Percentiles rank a stretch among this genome's conserved stretches.
Conservation (phyloP, 805 yeast species). For the Priceomyces melissophilus region DNA sequence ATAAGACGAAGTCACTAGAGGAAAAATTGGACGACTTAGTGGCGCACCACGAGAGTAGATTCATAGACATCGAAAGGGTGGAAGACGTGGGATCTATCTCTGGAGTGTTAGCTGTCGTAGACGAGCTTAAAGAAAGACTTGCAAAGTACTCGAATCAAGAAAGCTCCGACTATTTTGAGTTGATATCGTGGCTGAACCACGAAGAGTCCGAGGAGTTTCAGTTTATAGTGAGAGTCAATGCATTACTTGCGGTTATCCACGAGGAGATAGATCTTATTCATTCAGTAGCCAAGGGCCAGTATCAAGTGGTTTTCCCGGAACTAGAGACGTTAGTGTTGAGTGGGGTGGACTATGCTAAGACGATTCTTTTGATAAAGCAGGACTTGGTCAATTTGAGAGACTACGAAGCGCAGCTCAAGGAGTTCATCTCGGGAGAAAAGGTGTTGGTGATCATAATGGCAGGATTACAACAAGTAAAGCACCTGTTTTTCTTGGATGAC, state of each 20-base stretch:
- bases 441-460: constrained; percentile 73
- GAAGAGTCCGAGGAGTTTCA: constrained; percentile 40
- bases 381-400: constrained; percentile 29
- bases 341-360: constrained; percentile 58
- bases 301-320: constrained; percentile 67
- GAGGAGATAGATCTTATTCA: constrained; percentile 52
- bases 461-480: constrained; percentile 47
- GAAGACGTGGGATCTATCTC: constrained; percentile 20
- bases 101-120: constrained; percentile 20
- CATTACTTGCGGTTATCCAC: constrained; percentile 49
- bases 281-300: constrained; percentile 48
- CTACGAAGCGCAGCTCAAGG: constrained; percentile 34
- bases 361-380: constrained; percentile 51
- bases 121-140: constrained; percentile 18
- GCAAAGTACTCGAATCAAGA: constrained; percentile 18
- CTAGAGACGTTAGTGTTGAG: constrained; percentile 58
- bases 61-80: constrained; percentile 17
- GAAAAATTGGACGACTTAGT: constrained; percentile 12
- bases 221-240: constrained; percentile 55
- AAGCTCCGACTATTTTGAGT: constrained; percentile 28
- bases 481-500: constrained; percentile 19
- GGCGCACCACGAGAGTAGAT: constrained; percentile 11
- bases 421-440: constrained; percentile 58
- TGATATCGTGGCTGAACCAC: constrained; percentile 23
- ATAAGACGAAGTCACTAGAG: constrained; percentile 8